These are phyloP conservation scores for Kodamaea kaohsiungensis DNA, from an alignment of 805 yeast species.

Conservation along the genomic window DNA sequence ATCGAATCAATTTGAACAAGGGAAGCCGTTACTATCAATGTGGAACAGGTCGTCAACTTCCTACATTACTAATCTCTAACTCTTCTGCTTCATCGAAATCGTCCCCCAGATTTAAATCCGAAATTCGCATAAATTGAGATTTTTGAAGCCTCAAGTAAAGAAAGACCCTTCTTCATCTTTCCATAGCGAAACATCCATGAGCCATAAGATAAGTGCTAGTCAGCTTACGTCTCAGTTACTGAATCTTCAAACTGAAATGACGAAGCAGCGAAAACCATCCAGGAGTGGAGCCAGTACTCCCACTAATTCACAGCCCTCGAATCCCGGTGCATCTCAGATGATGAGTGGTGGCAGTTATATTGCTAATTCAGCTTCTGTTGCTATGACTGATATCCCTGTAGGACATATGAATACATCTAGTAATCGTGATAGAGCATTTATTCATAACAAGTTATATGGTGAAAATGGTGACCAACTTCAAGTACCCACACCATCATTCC, in stretches of 20 bases:
- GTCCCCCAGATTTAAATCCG: not conserved
- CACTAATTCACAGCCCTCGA: not conserved
- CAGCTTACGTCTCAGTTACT: not conserved
- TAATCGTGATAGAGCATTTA: conserved; percentile 20
- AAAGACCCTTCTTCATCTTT: not conserved
- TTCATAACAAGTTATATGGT: conserved; percentile 30
- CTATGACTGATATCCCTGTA: conserved; percentile 1
- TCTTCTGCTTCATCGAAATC: not conserved
- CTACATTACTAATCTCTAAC: not conserved
- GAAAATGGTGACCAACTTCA: not conserved
- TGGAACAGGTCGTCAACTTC: not conserved
- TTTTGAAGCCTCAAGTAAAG: not conserved
- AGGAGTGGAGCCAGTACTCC: conserved; percentile 1
- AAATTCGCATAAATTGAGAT: not conserved
- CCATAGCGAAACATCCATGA: not conserved
- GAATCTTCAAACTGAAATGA: conserved; percentile 4
- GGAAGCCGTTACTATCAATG: not conserved
- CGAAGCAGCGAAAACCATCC: conserved; percentile 4
- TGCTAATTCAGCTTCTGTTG: conserved; percentile 1
- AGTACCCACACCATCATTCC: not conserved
- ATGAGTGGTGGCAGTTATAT: conserved; percentile 3
- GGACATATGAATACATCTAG: not conserved
- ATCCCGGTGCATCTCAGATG: not conserved
- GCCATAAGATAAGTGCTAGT: conserved; percentile 3
- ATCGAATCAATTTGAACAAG: not conserved